phyloP scores from a whole-genome alignment of 208 protist species.

The Leishmania braziliensis region DNA sequence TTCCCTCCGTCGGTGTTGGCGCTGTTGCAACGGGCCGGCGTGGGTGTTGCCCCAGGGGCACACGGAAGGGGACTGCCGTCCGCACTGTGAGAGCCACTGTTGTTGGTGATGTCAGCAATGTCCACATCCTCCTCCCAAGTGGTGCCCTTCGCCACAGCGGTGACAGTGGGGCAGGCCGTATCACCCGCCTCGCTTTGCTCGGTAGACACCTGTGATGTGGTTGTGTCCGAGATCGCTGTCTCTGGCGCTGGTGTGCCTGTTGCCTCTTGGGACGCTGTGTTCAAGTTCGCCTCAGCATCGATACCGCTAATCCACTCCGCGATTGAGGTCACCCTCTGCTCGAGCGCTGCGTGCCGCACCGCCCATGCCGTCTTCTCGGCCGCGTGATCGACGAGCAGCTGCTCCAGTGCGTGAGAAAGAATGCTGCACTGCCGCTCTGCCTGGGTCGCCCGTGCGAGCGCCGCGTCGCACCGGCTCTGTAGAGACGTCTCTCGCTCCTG shows the following conservation, averaged over 20 bases:
- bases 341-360: slow-evolving; percentile 20
- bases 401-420: slow-evolving; percentile 29
- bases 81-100: slow-evolving; percentile 9
- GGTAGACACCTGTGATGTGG: neutral
- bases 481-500: neutral
- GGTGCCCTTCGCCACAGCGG: slow-evolving; percentile 5
- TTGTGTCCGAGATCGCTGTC: neutral
- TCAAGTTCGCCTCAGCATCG: slow-evolving; percentile 23
- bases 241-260: neutral
- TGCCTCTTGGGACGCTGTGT: neutral
- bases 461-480: slow-evolving; percentile 23
- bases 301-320: slow-evolving; percentile 25
- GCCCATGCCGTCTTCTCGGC: slow-evolving; percentile 27
- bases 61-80: slow-evolving; percentile 20
- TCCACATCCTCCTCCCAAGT: slow-evolving; percentile 27
- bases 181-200: neutral
- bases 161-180: neutral
- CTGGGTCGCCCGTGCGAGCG: slow-evolving; percentile 23
- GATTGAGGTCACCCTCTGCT: slow-evolving; percentile 24
- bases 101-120: neutral
- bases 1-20: slow-evolving; percentile 11
- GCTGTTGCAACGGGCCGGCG: slow-evolving; percentile 36
- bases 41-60: slow-evolving; percentile 38
- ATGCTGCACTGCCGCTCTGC: slow-evolving; percentile 29
- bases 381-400: slow-evolving; percentile 23